Conservation (phyloP, 2,329 filamentous ascomycete genomes). For the Boeremia exigua region DNA sequence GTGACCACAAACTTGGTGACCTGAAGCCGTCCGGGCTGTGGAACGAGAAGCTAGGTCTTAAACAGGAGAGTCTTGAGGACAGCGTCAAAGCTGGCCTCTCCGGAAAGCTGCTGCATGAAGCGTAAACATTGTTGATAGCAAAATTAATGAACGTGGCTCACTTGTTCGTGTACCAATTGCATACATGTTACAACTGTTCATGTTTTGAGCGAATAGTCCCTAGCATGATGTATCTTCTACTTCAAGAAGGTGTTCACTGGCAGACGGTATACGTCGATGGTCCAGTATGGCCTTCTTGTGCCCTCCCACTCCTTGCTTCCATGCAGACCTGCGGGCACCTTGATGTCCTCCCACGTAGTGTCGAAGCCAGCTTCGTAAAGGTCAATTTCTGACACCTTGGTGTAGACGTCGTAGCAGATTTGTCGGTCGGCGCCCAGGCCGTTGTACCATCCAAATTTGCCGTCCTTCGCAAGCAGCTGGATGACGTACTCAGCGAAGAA, state of each 20-base stretch:
- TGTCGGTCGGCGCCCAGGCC: conserved; percentile 47
- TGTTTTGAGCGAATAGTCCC: neutral
- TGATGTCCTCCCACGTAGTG: conserved; percentile 46
- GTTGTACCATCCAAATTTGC: conserved; percentile 49
- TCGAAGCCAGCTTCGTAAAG: conserved; percentile 46
- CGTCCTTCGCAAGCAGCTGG: conserved; percentile 40
- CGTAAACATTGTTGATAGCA: neutral
- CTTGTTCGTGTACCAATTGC: neutral
- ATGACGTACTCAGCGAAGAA: conserved; percentile 48
- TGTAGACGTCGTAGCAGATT: conserved; percentile 50
- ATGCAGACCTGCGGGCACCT: conserved; percentile 40
- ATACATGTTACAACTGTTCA: too few species aligned
- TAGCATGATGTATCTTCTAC: conserved; percentile 15
- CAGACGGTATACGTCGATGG: conserved; percentile 45
- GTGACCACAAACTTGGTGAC: conserved; percentile 31
- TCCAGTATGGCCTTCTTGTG: conserved; percentile 46
- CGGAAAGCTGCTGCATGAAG: conserved; percentile 13
- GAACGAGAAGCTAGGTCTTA: conserved; percentile 52
- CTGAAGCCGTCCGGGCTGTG: conserved; percentile 34
- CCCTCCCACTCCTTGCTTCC: conserved; percentile 46
- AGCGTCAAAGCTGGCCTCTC: conserved; percentile 41
- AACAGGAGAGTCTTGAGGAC: conserved; percentile 49
- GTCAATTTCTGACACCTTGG: conserved; percentile 48
- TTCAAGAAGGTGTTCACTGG: conserved; percentile 46
- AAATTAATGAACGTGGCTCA: neutral